phyloP scores from a whole-genome alignment of 1,139 yeast genomes.

The Kodamaea arcana region DNA sequence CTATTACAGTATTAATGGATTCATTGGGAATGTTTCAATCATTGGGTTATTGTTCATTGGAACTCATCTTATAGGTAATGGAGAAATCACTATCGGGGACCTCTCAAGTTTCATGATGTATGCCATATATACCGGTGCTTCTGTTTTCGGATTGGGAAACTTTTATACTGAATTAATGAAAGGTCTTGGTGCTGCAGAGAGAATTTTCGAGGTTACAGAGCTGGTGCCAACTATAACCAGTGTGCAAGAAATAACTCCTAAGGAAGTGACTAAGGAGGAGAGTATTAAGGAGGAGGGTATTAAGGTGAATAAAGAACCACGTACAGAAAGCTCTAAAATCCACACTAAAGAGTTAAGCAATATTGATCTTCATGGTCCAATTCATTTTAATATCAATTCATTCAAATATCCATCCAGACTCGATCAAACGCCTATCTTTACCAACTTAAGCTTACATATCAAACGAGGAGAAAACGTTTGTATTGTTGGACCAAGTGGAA shows the following conservation, averaged over 20 bases:
- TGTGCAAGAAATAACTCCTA: too few species aligned
- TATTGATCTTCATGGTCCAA: constrained; percentile 32
- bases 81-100: constrained; percentile 79
- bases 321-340: too few species aligned
- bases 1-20: constrained; percentile 72
- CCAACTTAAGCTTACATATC: constrained; percentile 59
- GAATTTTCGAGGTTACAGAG: constrained; percentile 84
- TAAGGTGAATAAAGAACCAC: constrained; percentile 32
- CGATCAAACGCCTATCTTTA: constrained; percentile 57
- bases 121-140: constrained; percentile 87
- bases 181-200: constrained; percentile 94
- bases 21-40: constrained; percentile 78
- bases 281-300: too few species aligned
- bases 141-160: constrained; percentile 84
- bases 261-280: too few species aligned
- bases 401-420: constrained; percentile 90
- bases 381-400: constrained; percentile 60
- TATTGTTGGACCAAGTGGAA: constrained; percentile 94
- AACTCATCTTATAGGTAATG: constrained; percentile 67
- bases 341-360: too few species aligned
- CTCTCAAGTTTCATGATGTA: constrained; percentile 90
- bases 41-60: constrained; percentile 77
- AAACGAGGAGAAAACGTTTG: constrained; percentile 86
- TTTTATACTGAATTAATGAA: constrained; percentile 94
- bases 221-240: constrained; percentile 66